Base-by-base conservation (phyloP, 169 alveolate genomes). In the Cryptosporidium ubiquitum region DNA sequence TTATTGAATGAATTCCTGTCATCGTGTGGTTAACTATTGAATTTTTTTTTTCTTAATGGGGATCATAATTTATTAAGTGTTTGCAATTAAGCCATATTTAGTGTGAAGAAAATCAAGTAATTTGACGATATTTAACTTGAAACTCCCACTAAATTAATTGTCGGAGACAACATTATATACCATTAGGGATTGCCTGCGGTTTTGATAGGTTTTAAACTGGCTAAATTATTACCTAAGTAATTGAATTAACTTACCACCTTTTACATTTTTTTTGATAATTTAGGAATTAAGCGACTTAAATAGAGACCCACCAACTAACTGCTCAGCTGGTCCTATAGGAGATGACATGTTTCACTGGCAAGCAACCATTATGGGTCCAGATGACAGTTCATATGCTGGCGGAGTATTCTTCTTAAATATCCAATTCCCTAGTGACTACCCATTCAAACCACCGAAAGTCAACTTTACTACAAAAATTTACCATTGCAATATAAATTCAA, bases 321-420 rank as follows among this genome's bases (percentile, higher is more conserved):
- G 99, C 94, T 95, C 99, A 51, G 99, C 99, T 40, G 99, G 99
- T 9, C 99, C 99, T 18, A 97, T 96, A 31, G 99, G 98, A 37
- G 99, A 98, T 75, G 99, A 98, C 91, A 93, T 96, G 95, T 98
- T 97, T 94, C 97, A 97, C 91, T 98, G 99, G 99, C 99, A 98
- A 91, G 99, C 99, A 23, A 97, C 99, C n/a, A 98, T 98, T 84
- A 97, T 97, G 99, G 99, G 99, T 47, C 99, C 99, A 2, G 98
- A 96, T 33, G 99, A 97, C 92, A 95, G 98, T 96, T 98, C 99
- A 31, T 98, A 97, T 94, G 95, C 96, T 84, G 99, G 99, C 51
- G 99, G 99, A 5, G 98, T 98, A 29, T 98, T 97, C 96, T 97
- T 97, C 93, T 92, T 98, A 89, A 97, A 97, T 95, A 98, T 99